A percentile compares a stretch with the other conserved stretches of the same genome.
phyloP scores from a whole-genome alignment of 75 land plant genomes.

The Cryptomeria japonica region DNA sequence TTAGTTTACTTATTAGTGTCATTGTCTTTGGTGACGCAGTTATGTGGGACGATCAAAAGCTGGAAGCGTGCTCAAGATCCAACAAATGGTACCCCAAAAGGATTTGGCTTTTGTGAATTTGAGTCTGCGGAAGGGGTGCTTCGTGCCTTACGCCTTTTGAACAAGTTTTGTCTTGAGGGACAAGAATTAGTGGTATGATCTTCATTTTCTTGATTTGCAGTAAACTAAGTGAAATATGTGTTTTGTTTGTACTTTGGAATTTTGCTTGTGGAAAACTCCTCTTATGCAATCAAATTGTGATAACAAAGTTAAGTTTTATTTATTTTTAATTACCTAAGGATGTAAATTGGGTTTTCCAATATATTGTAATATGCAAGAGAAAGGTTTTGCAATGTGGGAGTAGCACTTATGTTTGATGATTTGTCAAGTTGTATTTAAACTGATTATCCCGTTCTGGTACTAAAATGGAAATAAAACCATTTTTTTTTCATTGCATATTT shows the following conservation, averaged over 20 bases:
- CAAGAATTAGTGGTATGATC: constrained; percentile 89
- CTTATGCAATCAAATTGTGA: not conserved
- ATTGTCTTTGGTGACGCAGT: constrained; percentile 20
- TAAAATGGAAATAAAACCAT: too few species aligned
- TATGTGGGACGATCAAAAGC: constrained; percentile 90
- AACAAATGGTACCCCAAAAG: constrained; percentile 56
- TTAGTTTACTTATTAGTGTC: not conserved
- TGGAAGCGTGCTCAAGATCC: constrained; percentile 93
- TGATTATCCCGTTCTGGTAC: too few species aligned
- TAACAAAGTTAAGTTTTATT: not conserved
- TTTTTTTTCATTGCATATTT: too few species aligned
- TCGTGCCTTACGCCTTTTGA: constrained; percentile 78
- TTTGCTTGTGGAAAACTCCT: not conserved
- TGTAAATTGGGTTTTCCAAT: not conserved
- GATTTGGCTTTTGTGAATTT: constrained; percentile 91
- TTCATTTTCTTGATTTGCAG: not conserved
- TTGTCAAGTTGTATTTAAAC: too few species aligned
- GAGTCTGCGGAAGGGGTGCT: constrained; percentile 88
- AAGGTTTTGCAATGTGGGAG: not conserved
- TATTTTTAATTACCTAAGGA: not conserved
- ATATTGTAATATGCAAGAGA: too few species aligned
- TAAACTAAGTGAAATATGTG: not conserved
- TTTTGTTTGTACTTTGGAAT: not conserved
- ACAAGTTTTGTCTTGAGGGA: constrained; percentile 81
- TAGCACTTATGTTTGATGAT: too few species aligned